phyloP scores from a whole-genome alignment of 2,329 filamentous ascomycete genomes.

The Tolypocladium guangdongense region DNA sequence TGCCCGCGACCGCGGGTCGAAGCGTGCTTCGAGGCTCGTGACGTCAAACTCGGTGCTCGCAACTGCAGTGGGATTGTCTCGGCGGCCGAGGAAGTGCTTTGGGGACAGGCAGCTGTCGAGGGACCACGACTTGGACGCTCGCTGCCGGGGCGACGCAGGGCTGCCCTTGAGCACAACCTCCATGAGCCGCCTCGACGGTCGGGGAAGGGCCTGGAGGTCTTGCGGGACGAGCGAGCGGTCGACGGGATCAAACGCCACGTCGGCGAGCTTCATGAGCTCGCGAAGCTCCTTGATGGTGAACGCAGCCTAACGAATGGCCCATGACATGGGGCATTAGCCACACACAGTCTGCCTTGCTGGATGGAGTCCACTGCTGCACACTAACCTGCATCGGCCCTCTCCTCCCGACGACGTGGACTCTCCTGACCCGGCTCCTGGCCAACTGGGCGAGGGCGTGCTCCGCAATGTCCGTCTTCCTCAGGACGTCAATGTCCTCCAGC shows the following conservation, averaged over 20 bases:
- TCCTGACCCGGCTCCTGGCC: constrained; percentile 59
- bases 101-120: constrained; percentile 81
- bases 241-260: constrained; percentile 61
- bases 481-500: constrained; percentile 59
- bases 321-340: not conserved
- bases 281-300: constrained; percentile 94
- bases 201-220: constrained; percentile 57
- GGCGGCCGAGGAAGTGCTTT: constrained; percentile 47
- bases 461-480: constrained; percentile 80
- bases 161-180: constrained; percentile 74
- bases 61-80: constrained; percentile 36
- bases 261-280: constrained; percentile 70
- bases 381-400: constrained; percentile 76
- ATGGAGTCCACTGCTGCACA: not conserved
- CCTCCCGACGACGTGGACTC: constrained; percentile 79
- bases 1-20: constrained; percentile 39
- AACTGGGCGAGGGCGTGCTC: constrained; percentile 69
- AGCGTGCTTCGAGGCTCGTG: constrained; percentile 43
- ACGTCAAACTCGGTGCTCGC: constrained; percentile 57
- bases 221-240: constrained; percentile 55
- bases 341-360: not conserved
- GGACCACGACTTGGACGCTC: constrained; percentile 61
- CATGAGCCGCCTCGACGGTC: constrained; percentile 66
- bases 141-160: constrained; percentile 29
- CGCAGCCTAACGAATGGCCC: constrained; percentile 47